Conservation (phyloP, 2,329 filamentous ascomycete species). For the Tolypocladium endophyticum region DNA sequence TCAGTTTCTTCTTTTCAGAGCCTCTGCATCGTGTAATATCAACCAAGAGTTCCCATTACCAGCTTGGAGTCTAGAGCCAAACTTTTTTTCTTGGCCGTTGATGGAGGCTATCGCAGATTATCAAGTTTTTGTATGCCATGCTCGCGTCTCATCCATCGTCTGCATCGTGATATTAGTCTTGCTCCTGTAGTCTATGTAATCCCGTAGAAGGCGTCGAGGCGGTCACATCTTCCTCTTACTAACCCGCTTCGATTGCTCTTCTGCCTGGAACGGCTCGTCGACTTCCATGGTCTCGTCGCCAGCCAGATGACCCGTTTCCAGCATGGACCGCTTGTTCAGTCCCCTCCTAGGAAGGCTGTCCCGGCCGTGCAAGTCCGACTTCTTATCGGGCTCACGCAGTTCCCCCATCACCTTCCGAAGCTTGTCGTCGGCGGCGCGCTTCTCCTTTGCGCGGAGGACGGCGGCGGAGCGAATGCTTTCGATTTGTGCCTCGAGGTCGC, state of each 20-base stretch:
- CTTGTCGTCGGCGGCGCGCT: constrained; percentile 33
- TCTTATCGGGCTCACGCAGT: constrained; percentile 30
- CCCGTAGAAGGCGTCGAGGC: neutral
- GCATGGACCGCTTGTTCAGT: constrained; percentile 25
- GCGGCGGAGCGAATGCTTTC: constrained; percentile 51
- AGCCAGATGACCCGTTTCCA: constrained; percentile 30
- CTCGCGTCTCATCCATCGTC: constrained; percentile 16
- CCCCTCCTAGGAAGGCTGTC: constrained; percentile 15
- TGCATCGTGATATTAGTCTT: constrained; percentile 15
- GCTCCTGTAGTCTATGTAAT: neutral
- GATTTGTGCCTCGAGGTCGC: constrained; percentile 67
- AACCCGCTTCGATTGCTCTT: constrained; percentile 38
- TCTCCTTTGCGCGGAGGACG: constrained; percentile 38
- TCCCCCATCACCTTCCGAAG: constrained; percentile 38
- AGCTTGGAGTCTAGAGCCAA: neutral
- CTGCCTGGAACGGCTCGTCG: constrained; percentile 37
- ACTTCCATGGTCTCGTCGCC: constrained; percentile 45
- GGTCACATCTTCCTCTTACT: constrained; percentile 43
- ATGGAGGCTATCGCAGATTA: neutral
- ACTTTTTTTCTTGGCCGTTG: neutral
- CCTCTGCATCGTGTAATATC: neutral
- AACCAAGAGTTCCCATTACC: neutral
- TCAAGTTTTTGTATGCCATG: constrained; percentile 9
- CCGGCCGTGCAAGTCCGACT: constrained; percentile 12
- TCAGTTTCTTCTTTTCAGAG: neutral